These are phyloP conservation scores for Cryptosporidium felis DNA, from an alignment of 169 alveolate species.

Conservation along the genomic window DNA sequence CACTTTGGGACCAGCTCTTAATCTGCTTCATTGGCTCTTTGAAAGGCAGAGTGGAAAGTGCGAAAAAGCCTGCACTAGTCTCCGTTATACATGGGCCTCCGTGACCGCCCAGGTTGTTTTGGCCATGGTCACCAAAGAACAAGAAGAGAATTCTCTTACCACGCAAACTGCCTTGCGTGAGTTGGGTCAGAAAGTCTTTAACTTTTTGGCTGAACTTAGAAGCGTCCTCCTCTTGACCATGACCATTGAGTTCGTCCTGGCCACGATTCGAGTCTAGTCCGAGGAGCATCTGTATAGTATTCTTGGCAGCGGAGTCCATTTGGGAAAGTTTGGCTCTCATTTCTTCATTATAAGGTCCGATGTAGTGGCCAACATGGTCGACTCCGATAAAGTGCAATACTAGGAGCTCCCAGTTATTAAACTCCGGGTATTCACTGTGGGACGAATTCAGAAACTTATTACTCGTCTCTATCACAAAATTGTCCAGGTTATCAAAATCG, in stretches of 20 bases:
- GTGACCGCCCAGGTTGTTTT: slow-evolving; percentile 44
- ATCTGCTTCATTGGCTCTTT: neutral
- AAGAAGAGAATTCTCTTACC: slow-evolving; percentile 26
- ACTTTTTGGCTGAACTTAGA: neutral
- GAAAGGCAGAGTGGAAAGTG: slow-evolving; percentile 24
- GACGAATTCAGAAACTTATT: neutral
- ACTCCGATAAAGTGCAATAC: slow-evolving; percentile 43
- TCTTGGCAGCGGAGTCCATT: neutral
- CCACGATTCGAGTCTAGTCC: too few species aligned
- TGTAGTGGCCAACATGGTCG: slow-evolving; percentile 50
- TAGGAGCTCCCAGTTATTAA: slow-evolving; percentile 25
- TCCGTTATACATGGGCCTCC: slow-evolving; percentile 41
- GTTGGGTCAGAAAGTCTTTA: neutral
- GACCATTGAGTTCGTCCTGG: too few species aligned
- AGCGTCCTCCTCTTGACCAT: neutral
- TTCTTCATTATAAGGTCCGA: neutral
- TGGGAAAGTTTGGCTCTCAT: slow-evolving; percentile 21
- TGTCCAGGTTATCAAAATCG: slow-evolving; percentile 20
- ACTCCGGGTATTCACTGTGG: neutral
- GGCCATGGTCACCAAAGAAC: slow-evolving; percentile 61
- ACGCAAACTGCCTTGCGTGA: neutral
- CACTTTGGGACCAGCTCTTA: neutral
- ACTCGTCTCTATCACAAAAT: neutral
- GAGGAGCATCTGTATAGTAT: neutral
- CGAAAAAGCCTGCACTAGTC: slow-evolving; percentile 36